phyloP scores from a whole-genome alignment of 352 stramenopile genomes.

The Aphanomyces euteiches region DNA sequence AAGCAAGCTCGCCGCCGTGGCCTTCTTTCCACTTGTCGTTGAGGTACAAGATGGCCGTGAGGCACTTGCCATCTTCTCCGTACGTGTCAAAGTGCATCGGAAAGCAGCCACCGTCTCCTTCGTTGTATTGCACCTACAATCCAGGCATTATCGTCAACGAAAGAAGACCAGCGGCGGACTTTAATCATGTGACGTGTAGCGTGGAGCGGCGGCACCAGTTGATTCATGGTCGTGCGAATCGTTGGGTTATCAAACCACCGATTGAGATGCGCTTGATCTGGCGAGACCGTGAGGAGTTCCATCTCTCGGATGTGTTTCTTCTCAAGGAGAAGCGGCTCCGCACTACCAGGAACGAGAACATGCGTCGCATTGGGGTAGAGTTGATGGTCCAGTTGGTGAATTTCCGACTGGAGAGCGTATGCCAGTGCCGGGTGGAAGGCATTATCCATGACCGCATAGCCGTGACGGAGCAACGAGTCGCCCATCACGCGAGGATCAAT shows the following conservation, averaged over 20 bases:
- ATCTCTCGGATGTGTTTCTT: conserved; percentile 82
- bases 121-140: conserved; percentile 80
- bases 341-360: conserved; percentile 41
- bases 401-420: conserved; percentile 49
- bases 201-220: conserved; percentile 47
- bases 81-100: conserved; percentile 84
- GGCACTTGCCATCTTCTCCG: conserved; percentile 72
- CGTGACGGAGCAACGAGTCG: conserved; percentile 41
- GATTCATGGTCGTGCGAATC: conserved; percentile 57
- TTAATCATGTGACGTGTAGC: conserved; percentile 35
- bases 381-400: conserved; percentile 43
- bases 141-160: conserved; percentile 60
- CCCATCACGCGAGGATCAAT: conserved; percentile 31
- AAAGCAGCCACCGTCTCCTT: conserved; percentile 73
- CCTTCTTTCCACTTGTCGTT: conserved; percentile 68
- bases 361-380: conserved; percentile 80
- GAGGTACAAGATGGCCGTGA: conserved; percentile 82
- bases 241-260: conserved; percentile 33
- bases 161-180: conserved; percentile 31
- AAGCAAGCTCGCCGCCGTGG: conserved; percentile 73
- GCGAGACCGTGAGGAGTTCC: conserved; percentile 55
- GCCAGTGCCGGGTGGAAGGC: conserved; percentile 52
- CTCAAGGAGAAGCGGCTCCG: conserved; percentile 50
- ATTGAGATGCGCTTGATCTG: conserved; percentile 37
- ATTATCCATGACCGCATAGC: conserved; percentile 49